Evolutionary conservation across 352 stramenopile species (phyloP), one percentile per base, ranked within the genome.

Genomic region (Globisporangium cederbergense): DNA sequence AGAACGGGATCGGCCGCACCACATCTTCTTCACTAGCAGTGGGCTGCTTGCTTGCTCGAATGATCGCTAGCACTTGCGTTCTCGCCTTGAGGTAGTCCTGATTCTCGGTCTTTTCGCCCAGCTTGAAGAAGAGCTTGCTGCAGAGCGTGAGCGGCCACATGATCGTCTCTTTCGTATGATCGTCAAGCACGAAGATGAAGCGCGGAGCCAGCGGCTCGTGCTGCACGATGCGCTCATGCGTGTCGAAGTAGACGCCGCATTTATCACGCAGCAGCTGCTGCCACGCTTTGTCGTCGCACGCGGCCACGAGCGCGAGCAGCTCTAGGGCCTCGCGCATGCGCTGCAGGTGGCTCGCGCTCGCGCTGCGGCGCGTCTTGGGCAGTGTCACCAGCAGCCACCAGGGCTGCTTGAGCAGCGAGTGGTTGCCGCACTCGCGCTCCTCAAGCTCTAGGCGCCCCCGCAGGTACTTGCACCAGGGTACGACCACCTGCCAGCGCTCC

Each of bases 381-480:
- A 79, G 46, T 36, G 61, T 49, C 45, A 78, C 63, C 2, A 66
- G 38, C 49, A 79, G 51, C 64, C 70, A 75, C 55, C 49, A 62
- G 32, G 62, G 61, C 55, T 16, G 6, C 22, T 30, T 42, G 4
- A 60, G 59, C 50, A 40, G 25, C 34, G 52, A 51, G 22, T 50
- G 58, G 16, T 66, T 4, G 7, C 25, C 4, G 7, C 25, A 2
- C 55, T 67, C 66, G 40, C 30, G 14, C 50, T 71, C 65, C 28
- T 73, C 47, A 9, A 75, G 46, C 47, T 71, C 66, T 22, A 79
- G 64, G 64, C 74, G 88, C 32, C 94, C 96, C 32, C 92, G 97
- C 49, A 78, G 58, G 52, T 54, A 68, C 47, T 70, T 67, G 61
- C 70, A 73, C 69, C 70, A 78, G 25, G 72, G 72, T 49, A 70